Evolutionary conservation across 257 asterid genomes (phyloP).

Genomic region (Ocimum tenuiflorum): DNA sequence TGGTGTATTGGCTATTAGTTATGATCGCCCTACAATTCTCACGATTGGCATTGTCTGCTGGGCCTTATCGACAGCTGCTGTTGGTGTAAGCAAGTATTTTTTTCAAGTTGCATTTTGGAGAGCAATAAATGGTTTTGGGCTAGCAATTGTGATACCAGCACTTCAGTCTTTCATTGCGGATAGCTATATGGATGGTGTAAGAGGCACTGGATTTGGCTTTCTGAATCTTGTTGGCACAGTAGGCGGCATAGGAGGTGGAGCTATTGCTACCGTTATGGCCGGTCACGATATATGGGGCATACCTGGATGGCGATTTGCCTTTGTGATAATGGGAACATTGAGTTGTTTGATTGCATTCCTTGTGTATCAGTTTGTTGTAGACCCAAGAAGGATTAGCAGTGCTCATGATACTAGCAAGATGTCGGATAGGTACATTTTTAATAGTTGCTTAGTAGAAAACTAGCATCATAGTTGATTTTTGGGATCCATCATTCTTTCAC

Average conservation of each 20-base stretch:
- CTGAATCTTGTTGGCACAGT: conserved; percentile 74
- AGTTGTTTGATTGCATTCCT: conserved; percentile 73
- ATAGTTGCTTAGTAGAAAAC: background rate
- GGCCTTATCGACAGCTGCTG: conserved; percentile 96
- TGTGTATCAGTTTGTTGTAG: conserved; percentile 71
- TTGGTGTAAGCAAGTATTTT: conserved; percentile 77
- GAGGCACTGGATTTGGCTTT: conserved; percentile 91
- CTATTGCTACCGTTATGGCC: conserved; percentile 95
- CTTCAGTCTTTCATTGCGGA: conserved; percentile 95
- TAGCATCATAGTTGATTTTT: background rate
- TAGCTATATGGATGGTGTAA: conserved; percentile 68
- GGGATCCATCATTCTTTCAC: no score
- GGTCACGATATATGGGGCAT: conserved; percentile 65
- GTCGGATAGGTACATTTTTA: conserved; percentile 43
- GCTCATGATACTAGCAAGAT: conserved; percentile 33
- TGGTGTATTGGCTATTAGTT: conserved; percentile 71
- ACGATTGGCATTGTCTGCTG: conserved; percentile 84
- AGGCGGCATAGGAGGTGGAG: conserved; percentile 99
- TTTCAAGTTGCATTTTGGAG: conserved; percentile 84
- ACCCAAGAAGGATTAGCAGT: conserved; percentile 42
- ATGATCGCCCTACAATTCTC: conserved; percentile 89
- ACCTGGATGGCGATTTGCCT: conserved; percentile 92
- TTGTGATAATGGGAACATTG: conserved; percentile 64
- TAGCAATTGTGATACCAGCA: conserved; percentile 93
- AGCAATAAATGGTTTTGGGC: conserved; percentile 80